phyloP scores from a whole-genome alignment of 257 asterid species.

The Capsicum rhomboideum region DNA sequence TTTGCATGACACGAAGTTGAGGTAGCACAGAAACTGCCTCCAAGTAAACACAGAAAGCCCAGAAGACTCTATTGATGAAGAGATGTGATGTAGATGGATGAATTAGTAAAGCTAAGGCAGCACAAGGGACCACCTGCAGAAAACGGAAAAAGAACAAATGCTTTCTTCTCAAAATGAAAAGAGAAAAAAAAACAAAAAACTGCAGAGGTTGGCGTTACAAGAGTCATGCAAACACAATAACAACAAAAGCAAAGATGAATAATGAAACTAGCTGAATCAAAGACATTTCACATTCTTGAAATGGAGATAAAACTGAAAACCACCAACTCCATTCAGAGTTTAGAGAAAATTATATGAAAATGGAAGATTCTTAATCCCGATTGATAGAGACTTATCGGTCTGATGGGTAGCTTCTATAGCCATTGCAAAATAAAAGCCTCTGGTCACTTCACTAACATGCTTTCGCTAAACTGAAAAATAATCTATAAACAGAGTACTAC shows the following conservation, averaged over 20 bases:
- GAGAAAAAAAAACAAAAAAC: not conserved
- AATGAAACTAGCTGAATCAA: not conserved
- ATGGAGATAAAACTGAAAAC: not conserved
- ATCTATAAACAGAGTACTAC: not conserved
- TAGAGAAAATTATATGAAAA: not conserved
- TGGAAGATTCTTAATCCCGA: not conserved
- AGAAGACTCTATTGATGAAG: constrained; percentile 25
- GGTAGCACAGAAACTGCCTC: constrained; percentile 50
- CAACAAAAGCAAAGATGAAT: not conserved
- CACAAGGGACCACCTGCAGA: constrained; percentile 42
- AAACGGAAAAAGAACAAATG: not conserved
- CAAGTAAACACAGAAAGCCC: constrained; percentile 45
- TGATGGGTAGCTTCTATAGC: not conserved
- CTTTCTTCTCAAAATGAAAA: not conserved
- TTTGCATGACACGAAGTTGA: constrained; percentile 46
- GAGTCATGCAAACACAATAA: not conserved
- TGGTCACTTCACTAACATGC: not conserved
- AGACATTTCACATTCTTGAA: not conserved
- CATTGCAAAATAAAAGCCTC: not conserved
- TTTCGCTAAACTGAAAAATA: not conserved
- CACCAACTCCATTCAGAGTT: not conserved
- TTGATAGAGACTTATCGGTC: not conserved
- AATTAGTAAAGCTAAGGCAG: constrained; percentile 29
- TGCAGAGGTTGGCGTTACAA: not conserved
- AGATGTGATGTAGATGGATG: constrained; percentile 45